Conservation (phyloP, 129 eudicot species). For the Apium graveolens region DNA sequence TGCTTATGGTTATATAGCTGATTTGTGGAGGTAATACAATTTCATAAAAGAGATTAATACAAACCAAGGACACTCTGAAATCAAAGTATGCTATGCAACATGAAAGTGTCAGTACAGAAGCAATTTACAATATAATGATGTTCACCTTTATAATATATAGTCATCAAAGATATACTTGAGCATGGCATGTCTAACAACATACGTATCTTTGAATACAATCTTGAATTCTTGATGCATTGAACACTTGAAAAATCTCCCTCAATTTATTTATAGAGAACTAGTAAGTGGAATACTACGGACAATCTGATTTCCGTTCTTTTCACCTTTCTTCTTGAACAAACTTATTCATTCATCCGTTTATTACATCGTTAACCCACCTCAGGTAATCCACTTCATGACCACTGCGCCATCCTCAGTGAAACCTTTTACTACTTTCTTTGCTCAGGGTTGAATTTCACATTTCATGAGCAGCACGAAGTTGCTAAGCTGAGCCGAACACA, state of each 20-base stretch:
- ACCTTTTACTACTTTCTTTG: background rate
- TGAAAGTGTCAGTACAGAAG: background rate
- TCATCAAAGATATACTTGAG: background rate
- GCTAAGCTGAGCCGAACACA: no score
- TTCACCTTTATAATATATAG: background rate
- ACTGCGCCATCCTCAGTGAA: background rate
- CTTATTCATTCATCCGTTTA: background rate
- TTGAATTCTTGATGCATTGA: background rate
- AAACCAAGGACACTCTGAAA: background rate
- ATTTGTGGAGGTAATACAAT: background rate
- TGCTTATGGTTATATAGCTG: background rate
- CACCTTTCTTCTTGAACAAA: background rate
- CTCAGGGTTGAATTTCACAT: background rate
- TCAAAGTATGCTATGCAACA: background rate
- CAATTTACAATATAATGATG: background rate
- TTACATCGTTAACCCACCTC: background rate
- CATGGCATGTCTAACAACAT: background rate
- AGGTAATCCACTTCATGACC: background rate
- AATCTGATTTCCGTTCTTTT: background rate
- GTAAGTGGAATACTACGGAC: background rate
- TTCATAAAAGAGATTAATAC: background rate
- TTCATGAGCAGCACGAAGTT: no score
- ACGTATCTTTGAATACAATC: background rate
- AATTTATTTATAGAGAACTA: background rate
- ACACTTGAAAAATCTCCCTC: background rate